Evolutionary conservation across 140 eudicot genomes (phyloP).

Genomic region (Bidens hawaiensis): DNA sequence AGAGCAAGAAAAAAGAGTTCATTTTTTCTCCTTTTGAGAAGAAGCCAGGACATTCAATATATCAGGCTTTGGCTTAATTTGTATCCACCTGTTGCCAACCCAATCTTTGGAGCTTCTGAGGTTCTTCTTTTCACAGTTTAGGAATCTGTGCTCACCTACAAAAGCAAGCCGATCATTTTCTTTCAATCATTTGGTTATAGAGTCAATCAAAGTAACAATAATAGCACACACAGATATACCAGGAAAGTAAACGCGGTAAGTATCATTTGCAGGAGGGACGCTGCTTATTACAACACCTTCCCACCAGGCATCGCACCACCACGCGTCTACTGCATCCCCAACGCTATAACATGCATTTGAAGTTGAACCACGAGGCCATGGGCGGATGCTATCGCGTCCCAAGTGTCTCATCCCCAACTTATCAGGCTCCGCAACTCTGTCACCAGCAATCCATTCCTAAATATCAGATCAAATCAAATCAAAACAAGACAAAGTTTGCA

Average conservation of each 20-base stretch:
- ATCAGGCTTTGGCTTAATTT: slow-evolving; percentile 37
- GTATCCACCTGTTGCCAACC: slow-evolving; percentile 41
- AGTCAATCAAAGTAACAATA: background rate
- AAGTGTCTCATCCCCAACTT: slow-evolving; percentile 42
- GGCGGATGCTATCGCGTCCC: slow-evolving; percentile 51
- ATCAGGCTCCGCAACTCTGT: slow-evolving; percentile 47
- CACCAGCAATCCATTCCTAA: slow-evolving; percentile 56
- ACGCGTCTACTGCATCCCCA: slow-evolving; percentile 64
- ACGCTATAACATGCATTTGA: slow-evolving; percentile 25
- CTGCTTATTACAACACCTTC: slow-evolving; percentile 49
- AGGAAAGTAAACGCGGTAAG: slow-evolving; percentile 42
- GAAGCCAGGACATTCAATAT: slow-evolving; percentile 4
- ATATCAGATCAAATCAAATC: no score
- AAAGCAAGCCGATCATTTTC: background rate
- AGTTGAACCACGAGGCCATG: slow-evolving; percentile 34
- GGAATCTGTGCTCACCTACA: slow-evolving; percentile 42
- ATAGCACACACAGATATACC: slow-evolving; percentile 33
- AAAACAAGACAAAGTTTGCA: background rate
- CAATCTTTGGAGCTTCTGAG: slow-evolving; percentile 56
- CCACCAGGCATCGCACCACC: slow-evolving; percentile 84
- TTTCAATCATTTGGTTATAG: background rate
- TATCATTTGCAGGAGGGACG: slow-evolving; percentile 14
- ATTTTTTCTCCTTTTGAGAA: background rate
- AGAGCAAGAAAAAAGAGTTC: slow-evolving; percentile 2
- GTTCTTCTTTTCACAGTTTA: slow-evolving; percentile 22